phyloP scores from a whole-genome alignment of 805 yeast species.

The Barnettozyma pratensis region DNA sequence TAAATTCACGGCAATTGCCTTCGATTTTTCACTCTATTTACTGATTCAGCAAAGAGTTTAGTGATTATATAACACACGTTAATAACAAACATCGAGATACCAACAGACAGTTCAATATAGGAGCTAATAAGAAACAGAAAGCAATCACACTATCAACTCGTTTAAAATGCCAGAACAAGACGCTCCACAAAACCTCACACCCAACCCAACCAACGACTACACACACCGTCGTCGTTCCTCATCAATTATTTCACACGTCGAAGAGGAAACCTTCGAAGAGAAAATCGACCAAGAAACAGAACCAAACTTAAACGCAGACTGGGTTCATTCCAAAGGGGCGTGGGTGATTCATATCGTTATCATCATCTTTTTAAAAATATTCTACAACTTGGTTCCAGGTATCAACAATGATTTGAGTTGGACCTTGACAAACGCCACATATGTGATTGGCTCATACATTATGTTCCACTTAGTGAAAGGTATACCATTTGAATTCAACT shows the following conservation, averaged over 20 bases:
- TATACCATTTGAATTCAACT: slow-evolving; percentile 93
- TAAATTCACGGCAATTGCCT: too few species aligned
- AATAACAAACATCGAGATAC: too few species aligned
- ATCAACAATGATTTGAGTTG: slow-evolving; percentile 80
- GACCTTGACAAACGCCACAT: slow-evolving; percentile 89
- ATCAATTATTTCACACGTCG: slow-evolving; percentile 84
- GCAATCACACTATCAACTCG: not conserved
- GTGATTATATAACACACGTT: too few species aligned
- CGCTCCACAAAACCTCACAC: slow-evolving; percentile 8
- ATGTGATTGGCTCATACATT: slow-evolving; percentile 85
- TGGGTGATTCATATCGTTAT: slow-evolving; percentile 91
- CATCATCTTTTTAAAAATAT: slow-evolving; percentile 64
- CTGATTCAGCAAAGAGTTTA: too few species aligned
- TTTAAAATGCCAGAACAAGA: slow-evolving; percentile 3
- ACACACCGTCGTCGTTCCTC: slow-evolving; percentile 70
- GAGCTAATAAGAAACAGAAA: too few species aligned
- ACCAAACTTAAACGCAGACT: slow-evolving; percentile 88
- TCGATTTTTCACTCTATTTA: too few species aligned
- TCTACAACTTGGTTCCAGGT: slow-evolving; percentile 78
- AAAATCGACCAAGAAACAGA: slow-evolving; percentile 85
- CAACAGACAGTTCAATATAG: too few species aligned
- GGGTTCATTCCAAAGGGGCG: slow-evolving; percentile 96
- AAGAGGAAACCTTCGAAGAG: slow-evolving; percentile 88
- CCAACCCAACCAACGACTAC: slow-evolving; percentile 11
- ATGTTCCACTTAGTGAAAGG: slow-evolving; percentile 98